Evolutionary conservation across 768 basidiomycete genomes (phyloP).

Genomic region (Postia placenta): DNA sequence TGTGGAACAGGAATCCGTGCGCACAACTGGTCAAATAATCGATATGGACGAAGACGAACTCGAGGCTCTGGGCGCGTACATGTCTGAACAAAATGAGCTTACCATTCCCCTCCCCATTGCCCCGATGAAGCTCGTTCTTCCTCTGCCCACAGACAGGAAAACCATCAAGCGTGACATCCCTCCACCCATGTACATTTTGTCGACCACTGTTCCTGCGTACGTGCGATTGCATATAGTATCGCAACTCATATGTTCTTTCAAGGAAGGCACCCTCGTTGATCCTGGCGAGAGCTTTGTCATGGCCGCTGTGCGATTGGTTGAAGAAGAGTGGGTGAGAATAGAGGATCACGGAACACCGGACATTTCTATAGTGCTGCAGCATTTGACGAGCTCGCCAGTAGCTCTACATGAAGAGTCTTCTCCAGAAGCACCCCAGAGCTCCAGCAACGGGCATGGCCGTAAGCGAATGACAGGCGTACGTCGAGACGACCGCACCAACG

Average conservation of each 20-base stretch:
- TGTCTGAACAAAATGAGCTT: constrained; percentile 39
- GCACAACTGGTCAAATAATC: not conserved
- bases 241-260: constrained; percentile 50
- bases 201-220: constrained; percentile 66
- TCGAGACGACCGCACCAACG: constrained; percentile 39
- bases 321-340: constrained; percentile 61
- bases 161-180: constrained; percentile 43
- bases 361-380: constrained; percentile 57
- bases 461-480: constrained; percentile 18
- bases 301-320: constrained; percentile 61
- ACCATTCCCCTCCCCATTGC: constrained; percentile 61
- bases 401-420: not conserved
- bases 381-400: constrained; percentile 26
- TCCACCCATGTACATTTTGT: constrained; percentile 72
- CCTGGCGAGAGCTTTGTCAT: constrained; percentile 69
- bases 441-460: constrained; percentile 13
- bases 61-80: constrained; percentile 40
- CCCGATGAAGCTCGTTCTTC: constrained; percentile 60
- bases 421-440: not conserved
- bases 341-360: constrained; percentile 73
- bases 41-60: constrained; percentile 27
- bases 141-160: constrained; percentile 42
- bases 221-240: constrained; percentile 79
- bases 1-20: constrained; percentile 5
- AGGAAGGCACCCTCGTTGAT: constrained; percentile 49